Base-by-base conservation (phyloP, 306 rosid species). In the Quillaja saponaria region DNA sequence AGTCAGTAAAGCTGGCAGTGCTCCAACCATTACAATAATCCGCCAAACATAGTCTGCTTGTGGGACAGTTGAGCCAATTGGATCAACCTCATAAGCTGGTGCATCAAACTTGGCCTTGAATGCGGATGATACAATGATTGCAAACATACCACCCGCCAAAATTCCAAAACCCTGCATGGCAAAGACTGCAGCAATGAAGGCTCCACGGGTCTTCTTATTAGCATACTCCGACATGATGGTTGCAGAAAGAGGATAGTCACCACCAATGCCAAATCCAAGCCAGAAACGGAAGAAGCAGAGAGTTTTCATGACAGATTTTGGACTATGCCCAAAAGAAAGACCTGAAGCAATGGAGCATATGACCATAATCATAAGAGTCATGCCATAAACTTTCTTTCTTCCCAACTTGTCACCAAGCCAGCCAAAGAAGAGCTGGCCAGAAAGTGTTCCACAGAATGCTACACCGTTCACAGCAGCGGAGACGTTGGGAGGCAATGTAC, bases 151-250 rank as follows among this genome's bases (percentile, higher is more conserved):
- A 13, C 90, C 96, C 0, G 82, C 81, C 56, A 88, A 66, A 54
- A 88, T 88, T 34, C 94, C 96, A 66, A 88, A 88, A 0, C 90
- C 96, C 31, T 88, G 88, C 96, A 88, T 88, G 0, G 96, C 94
- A 71, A 88, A 88, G 17, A 88, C 94, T 0, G 90, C 88, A 45
- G 96, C 86, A 25, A 88, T 66, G 71, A 88, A 85, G 1, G 96
- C 87, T 0, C 96, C 96, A 0, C 88, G 84, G 34, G 90, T 88
- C 71, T 83, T 85, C 81, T 88, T 88, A 34, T 85, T 88, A 3
- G 96, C 63, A 53, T 82, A 88, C 60, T 82, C 96, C 0, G 92
- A 88, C 96, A 88, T 83, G 66, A 88, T 85, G n/a, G 90, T 88
- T 5, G 90, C 90, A 0, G 90, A 88, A 60, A 88, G 94, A 6